phyloP scores from a whole-genome alignment of 306 rosid species.

The Casuarina equisetifolia region DNA sequence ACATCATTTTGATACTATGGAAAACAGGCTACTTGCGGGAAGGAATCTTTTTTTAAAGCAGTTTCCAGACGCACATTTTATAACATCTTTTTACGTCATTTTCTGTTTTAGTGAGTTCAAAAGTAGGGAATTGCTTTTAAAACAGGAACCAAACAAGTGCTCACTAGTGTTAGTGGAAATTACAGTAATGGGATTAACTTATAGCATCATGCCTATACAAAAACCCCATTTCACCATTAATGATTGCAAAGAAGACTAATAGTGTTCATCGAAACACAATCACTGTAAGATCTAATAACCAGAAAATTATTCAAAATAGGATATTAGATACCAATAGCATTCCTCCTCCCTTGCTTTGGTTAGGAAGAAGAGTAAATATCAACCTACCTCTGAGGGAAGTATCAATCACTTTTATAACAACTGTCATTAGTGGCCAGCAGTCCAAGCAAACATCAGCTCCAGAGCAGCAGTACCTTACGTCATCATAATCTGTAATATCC shows the following conservation, averaged over 20 bases:
- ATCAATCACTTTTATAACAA: conserved; percentile 84
- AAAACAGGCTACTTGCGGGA: background rate
- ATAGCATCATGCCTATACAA: background rate
- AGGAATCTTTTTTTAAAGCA: too few relatives aligned
- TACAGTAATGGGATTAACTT: background rate
- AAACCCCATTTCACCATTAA: background rate
- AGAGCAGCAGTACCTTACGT: conserved; percentile 89
- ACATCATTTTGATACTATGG: background rate
- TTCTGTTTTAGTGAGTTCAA: too few relatives aligned
- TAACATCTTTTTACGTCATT: too few relatives aligned
- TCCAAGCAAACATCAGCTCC: conserved; percentile 94
- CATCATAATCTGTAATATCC: conserved; percentile 95
- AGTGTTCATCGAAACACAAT: background rate
- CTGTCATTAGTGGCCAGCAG: conserved; percentile 97
- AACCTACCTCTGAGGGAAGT: conserved; percentile 69
- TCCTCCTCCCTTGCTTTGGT: background rate
- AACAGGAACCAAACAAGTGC: background rate
- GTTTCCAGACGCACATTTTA: too few relatives aligned
- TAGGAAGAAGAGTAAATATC: background rate
- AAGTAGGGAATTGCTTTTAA: too few relatives aligned
- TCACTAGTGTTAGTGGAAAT: background rate
- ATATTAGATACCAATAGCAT: conserved; percentile 6
- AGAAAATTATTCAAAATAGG: background rate
- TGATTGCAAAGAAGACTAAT: background rate
- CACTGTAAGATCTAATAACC: background rate